Base-by-base conservation (phyloP, 2,329 filamentous ascomycete species). In the Dryadomyces quercus-mongolicae region DNA sequence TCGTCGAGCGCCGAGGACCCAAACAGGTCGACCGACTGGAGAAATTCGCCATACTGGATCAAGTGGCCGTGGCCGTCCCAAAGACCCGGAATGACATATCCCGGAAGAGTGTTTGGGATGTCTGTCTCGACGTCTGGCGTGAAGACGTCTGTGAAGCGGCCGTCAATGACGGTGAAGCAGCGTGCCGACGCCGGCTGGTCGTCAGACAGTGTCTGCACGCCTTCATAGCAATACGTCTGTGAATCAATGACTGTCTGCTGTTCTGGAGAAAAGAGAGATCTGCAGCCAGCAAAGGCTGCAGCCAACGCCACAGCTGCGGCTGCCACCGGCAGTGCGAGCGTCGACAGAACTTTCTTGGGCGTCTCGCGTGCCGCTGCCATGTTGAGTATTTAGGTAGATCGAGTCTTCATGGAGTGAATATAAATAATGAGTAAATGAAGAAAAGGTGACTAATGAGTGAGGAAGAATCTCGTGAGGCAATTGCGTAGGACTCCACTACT, bases 11-110 rank as follows among this genome's bases (percentile, higher is more conserved):
- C 76, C n/a, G 67, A 57, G 0, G 77, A 70, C 0, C 79, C 82
- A 60, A 85, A 84, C 2, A 88, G 67, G 60, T 82, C 75, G 0
- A 83, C 82, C 5, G 80, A 83, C 60, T 83, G 76, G 42, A 86
- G 68, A 61, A 84, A 82, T 66, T 86, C 82, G 51, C 68, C 84
- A 63, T 84, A 86, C 60, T 78, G 75, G 18, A 83, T 64, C 49
- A 87, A 67, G 62, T 87, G 84, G 0, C 81, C 84, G 63, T 87
- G 84, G 0, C 82, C 83, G 59, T 88, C 84, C 78, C 83, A 86
- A 1, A 88, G 70, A 0, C 84, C 84, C 0, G 84, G 84, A 25
- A 85, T 76, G 1, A 77, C 82, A 59, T 79, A 74, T 0, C 81
- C 81, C 5, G 66, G 58, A 5, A 12, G n/a, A n/a, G 15, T 13